phyloP scores from a whole-genome alignment of 2,329 filamentous ascomycete species.

The Chrysoporthe puriensis region DNA sequence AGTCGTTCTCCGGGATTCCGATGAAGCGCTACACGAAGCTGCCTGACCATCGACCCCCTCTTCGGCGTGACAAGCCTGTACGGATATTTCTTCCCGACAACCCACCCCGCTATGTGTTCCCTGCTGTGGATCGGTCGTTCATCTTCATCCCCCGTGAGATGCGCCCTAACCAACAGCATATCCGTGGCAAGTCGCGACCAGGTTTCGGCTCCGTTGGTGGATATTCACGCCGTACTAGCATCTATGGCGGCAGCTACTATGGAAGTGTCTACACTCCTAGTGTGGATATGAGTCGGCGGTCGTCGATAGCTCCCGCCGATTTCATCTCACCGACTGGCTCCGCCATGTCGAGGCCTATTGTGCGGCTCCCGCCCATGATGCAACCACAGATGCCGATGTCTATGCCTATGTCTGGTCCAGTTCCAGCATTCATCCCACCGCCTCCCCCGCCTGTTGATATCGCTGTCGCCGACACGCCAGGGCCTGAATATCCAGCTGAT shows the following conservation, averaged over 20 bases:
- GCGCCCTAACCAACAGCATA: constrained; percentile 86
- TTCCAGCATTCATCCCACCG: constrained; percentile 28
- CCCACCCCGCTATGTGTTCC: constrained; percentile 86
- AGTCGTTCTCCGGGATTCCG: constrained; percentile 73
- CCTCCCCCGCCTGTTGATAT: constrained; percentile 30
- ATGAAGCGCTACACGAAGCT: constrained; percentile 92
- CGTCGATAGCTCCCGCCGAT: constrained; percentile 73
- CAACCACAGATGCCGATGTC: constrained; percentile 33
- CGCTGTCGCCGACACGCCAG: constrained; percentile 19
- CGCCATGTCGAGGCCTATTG: constrained; percentile 78
- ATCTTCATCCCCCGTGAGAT: constrained; percentile 96
- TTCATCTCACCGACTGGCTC: constrained; percentile 83
- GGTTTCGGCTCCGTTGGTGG: constrained; percentile 69
- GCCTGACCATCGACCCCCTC: constrained; percentile 89
- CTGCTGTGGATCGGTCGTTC: constrained; percentile 87
- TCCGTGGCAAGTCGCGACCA: constrained; percentile 74
- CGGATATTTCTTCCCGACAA: constrained; percentile 85
- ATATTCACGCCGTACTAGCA: constrained; percentile 79
- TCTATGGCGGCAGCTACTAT: constrained; percentile 70
- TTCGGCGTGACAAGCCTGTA: constrained; percentile 94
- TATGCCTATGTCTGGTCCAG: constrained; percentile 35
- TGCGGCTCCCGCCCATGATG: constrained; percentile 74
- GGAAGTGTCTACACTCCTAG: constrained; percentile 85
- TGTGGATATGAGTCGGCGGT: constrained; percentile 81
- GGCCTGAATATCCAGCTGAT: constrained; percentile 20